Conservation (phyloP, 2,329 filamentous ascomycete genomes). For the Alternaria gansuensis region DNA sequence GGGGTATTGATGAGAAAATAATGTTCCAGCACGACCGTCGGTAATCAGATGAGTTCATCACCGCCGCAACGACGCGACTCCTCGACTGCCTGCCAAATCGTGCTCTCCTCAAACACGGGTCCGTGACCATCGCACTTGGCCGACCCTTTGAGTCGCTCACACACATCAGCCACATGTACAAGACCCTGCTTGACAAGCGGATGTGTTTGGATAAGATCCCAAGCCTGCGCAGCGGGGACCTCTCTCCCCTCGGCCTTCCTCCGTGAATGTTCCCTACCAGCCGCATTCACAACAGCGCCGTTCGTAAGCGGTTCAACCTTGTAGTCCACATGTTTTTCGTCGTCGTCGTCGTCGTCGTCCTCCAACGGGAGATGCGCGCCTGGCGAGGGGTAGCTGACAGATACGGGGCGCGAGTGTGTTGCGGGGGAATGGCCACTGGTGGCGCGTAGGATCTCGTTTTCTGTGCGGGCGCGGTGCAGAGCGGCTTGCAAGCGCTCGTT, state of each 20-base stretch:
- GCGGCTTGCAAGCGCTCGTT: slow-evolving; percentile 88
- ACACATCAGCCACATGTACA: slow-evolving; percentile 83
- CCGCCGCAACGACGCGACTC: slow-evolving; percentile 78
- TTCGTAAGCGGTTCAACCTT: slow-evolving; percentile 43
- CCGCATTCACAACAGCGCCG: slow-evolving; percentile 45
- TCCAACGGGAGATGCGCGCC: slow-evolving; percentile 39
- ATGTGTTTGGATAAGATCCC: slow-evolving; percentile 88
- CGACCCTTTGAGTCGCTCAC: slow-evolving; percentile 75
- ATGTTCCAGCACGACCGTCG: neutral
- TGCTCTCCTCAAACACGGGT: slow-evolving; percentile 83
- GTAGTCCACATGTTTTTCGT: slow-evolving; percentile 34
- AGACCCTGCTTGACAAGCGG: slow-evolving; percentile 77
- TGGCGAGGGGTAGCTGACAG: slow-evolving; percentile 53
- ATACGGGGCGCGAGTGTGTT: slow-evolving; percentile 52
- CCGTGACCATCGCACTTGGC: slow-evolving; percentile 86
- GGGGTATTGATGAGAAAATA: slow-evolving; percentile 20
- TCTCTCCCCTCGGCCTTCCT: slow-evolving; percentile 37
- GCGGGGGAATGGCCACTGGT: slow-evolving; percentile 65
- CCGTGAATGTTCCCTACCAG: slow-evolving; percentile 41
- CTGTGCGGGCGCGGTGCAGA: slow-evolving; percentile 82
- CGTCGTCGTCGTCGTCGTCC: slow-evolving; percentile 30
- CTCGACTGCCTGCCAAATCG: slow-evolving; percentile 77
- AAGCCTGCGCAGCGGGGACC: slow-evolving; percentile 65
- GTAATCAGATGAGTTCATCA: slow-evolving; percentile 73
- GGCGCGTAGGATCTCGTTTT: slow-evolving; percentile 91